Percentiles rank a stretch among this genome's conserved stretches.
Conservation (phyloP, 2,329 filamentous ascomycete genomes). For the Nigrospora oryzae region DNA sequence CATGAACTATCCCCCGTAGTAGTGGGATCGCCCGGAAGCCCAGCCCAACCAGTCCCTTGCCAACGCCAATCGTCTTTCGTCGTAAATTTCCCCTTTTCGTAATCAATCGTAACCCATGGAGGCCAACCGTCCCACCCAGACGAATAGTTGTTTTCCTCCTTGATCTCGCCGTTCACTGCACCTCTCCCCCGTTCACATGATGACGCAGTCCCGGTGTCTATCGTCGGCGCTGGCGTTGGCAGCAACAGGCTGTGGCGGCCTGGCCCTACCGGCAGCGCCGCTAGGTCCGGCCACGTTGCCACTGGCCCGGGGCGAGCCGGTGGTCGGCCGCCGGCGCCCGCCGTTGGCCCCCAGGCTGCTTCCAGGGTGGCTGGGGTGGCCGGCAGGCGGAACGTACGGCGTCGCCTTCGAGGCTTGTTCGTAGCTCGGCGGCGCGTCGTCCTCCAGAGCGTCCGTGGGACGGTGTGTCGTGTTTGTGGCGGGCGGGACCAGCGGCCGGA, state of each 20-base stretch:
- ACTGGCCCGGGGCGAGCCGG: neutral
- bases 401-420: constrained; percentile 45
- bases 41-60: no score
- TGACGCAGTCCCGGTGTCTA: neutral
- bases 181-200: neutral
- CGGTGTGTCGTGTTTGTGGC: constrained; percentile 24
- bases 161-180: no score
- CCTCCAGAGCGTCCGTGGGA: constrained; percentile 28
- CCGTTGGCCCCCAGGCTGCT: constrained; percentile 22
- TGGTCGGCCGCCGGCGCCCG: neutral
- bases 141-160: no score
- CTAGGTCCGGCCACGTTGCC: neutral
- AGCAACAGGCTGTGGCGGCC: neutral
- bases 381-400: constrained; percentile 42
- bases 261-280: neutral
- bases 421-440: constrained; percentile 49
- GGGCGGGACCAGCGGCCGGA: constrained; percentile 38
- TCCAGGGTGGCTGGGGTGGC: constrained; percentile 39
- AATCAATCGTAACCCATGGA: no score
- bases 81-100: no score
- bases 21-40: no score
- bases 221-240: neutral
- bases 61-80: no score
- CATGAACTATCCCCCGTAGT: no score
- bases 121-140: no score